phyloP scores from a whole-genome alignment of 768 basidiomycete genomes.

The Tylopilus cervinicoccineus region DNA sequence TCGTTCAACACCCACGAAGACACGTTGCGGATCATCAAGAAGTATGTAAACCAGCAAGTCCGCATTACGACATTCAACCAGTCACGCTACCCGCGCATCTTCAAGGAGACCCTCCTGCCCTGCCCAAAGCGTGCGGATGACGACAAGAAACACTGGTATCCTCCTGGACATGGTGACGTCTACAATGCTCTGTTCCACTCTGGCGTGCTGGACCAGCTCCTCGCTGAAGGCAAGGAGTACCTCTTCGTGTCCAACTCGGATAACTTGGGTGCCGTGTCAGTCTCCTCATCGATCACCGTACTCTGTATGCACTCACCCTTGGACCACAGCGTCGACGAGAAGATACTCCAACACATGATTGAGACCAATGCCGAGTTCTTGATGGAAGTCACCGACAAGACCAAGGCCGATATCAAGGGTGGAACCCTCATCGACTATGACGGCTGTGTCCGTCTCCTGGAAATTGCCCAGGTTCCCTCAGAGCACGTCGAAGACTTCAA shows the following conservation, averaged over 20 bases:
- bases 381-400: conserved; percentile 81
- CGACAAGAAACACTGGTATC: conserved; percentile 74
- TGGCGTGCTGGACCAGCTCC: conserved; percentile 67
- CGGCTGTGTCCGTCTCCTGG: conserved; percentile 62
- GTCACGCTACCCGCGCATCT: conserved; percentile 70
- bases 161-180: conserved; percentile 72
- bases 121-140: conserved; percentile 52
- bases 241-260: conserved; percentile 78
- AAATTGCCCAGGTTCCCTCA: conserved; percentile 71
- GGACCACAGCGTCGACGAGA: conserved; percentile 54
- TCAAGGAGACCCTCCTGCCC: conserved; percentile 64
- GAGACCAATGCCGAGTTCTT: conserved; percentile 61
- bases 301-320: conserved; percentile 1
- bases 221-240: conserved; percentile 72
- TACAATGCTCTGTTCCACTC: conserved; percentile 70
- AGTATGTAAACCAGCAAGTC: conserved; percentile 76
- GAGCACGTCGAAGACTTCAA: conserved; percentile 77
- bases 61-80: conserved; percentile 70
- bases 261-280: conserved; percentile 65
- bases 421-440: conserved; percentile 70
- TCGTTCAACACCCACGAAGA: conserved; percentile 81
- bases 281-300: not conserved
- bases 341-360: conserved; percentile 65
- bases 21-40: conserved; percentile 73
- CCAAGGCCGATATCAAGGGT: conserved; percentile 76